Percentiles rank a stretch among this genome's conserved stretches.
Evolutionary conservation across 768 basidiomycete genomes (phyloP).

Genomic region (Rhizopogon vulgaris): DNA sequence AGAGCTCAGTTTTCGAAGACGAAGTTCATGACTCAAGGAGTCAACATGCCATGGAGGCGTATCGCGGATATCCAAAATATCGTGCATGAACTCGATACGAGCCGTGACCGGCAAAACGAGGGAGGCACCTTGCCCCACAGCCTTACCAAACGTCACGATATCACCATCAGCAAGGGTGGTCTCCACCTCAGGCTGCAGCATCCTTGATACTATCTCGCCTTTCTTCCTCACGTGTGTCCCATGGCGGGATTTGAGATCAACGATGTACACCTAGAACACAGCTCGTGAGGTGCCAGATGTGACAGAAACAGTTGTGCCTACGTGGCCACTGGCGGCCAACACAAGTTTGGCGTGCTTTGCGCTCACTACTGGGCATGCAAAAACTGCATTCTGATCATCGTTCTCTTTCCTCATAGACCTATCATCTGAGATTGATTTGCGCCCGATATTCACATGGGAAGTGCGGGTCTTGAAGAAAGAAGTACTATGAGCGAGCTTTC

Average conservation of each 20-base stretch:
- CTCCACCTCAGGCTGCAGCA: conserved; percentile 49
- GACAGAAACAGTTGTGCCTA: conserved; percentile 29
- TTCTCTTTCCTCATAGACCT: conserved; percentile 32
- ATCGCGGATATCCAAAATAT: conserved; percentile 8
- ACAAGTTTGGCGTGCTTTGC: conserved; percentile 73
- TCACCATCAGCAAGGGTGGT: conserved; percentile 61
- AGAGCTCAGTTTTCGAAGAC: conserved; percentile 31
- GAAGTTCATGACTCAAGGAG: conserved; percentile 25
- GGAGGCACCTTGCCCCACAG: conserved; percentile 56
- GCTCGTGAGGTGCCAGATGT: conserved; percentile 12
- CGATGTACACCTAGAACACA: conserved; percentile 53
- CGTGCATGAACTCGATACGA: conserved; percentile 46
- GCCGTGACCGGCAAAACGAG: conserved; percentile 59
- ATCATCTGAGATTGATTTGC: conserved; percentile 48
- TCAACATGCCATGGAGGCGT: conserved; percentile 17
- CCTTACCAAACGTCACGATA: conserved; percentile 70
- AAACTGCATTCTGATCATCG: conserved; percentile 49
- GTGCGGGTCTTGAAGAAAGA: conserved; percentile 47
- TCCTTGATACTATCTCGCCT: conserved; percentile 42
- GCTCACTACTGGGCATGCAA: conserved; percentile 75
- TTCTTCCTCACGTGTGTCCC: conserved; percentile 62
- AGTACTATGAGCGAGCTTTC: conserved; percentile 39
- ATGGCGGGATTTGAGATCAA: conserved; percentile 70
- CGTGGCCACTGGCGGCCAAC: conserved; percentile 65
- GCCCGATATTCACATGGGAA: conserved; percentile 57